phyloP scores from a whole-genome alignment of 306 rosid species.

The Macrotyloma uniflorum region DNA sequence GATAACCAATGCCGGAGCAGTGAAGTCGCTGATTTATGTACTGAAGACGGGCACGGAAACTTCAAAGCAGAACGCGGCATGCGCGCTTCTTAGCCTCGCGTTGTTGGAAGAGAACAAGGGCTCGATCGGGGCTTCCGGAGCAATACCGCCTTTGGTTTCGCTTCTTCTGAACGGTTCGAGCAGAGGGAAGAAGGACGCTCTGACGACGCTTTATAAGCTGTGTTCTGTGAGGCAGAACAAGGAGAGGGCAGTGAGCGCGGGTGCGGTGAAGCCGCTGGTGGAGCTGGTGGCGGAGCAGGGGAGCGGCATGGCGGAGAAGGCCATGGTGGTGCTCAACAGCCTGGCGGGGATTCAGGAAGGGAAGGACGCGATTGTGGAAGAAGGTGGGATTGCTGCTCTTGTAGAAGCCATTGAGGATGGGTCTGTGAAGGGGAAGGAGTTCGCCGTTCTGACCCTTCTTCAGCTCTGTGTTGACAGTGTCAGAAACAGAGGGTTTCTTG shows the following conservation, averaged over 20 bases:
- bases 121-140: constrained; percentile 82
- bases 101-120: constrained; percentile 77
- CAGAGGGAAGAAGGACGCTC: constrained; percentile 80
- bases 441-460: constrained; percentile 67
- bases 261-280: constrained; percentile 79
- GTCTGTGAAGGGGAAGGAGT: constrained; percentile 74
- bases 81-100: constrained; percentile 85
- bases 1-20: constrained; percentile 82
- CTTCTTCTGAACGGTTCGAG: constrained; percentile 63
- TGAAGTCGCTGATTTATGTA: constrained; percentile 82
- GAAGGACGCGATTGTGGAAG: constrained; percentile 69
- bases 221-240: constrained; percentile 73
- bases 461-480: constrained; percentile 66
- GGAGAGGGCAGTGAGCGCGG: constrained; percentile 80
- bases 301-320: constrained; percentile 75
- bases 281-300: constrained; percentile 81
- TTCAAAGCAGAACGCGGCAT: constrained; percentile 96
- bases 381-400: constrained; percentile 74
- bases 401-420: constrained; percentile 90
- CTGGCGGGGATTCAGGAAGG: constrained; percentile 70
- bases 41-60: constrained; percentile 89
- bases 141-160: constrained; percentile 77
- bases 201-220: constrained; percentile 80
- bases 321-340: constrained; percentile 82
- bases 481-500: constrained; percentile 71